phyloP scores from a whole-genome alignment of 208 protist genomes.

The Naegleria lovaniensis region DNA sequence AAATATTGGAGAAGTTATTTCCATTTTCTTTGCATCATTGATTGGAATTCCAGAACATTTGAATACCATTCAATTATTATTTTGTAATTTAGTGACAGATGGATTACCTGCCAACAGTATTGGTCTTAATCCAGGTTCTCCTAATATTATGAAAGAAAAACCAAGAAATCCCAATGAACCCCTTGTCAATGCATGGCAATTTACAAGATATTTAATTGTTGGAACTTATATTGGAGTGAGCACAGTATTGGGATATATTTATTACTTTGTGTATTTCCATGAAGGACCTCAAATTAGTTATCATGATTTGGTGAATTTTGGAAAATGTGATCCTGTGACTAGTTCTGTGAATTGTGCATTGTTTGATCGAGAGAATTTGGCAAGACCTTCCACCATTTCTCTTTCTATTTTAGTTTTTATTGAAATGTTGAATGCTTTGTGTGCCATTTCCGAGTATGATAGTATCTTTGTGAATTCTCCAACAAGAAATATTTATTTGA shows the following conservation, averaged over 20 bases:
- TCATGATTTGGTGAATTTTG: background rate
- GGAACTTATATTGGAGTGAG: background rate
- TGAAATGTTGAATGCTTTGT: background rate
- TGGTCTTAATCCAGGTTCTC: background rate
- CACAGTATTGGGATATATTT: background rate
- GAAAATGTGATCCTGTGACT: background rate
- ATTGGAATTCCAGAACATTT: conserved; percentile 1
- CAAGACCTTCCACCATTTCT: background rate
- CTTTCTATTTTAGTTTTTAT: background rate
- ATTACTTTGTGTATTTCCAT: background rate
- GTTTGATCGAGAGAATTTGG: background rate
- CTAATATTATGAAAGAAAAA: background rate
- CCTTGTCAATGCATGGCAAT: background rate
- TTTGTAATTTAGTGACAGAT: background rate
- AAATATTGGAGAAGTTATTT: conserved; percentile 58
- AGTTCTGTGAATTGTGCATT: background rate
- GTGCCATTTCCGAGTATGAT: background rate
- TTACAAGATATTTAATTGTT: background rate
- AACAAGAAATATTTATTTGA: background rate
- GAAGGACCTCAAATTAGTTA: background rate
- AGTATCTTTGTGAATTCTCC: background rate
- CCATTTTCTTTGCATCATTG: conserved; percentile 44
- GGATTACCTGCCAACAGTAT: background rate
- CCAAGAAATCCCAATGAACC: background rate
- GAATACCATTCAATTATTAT: background rate